phyloP scores from a whole-genome alignment of 768 basidiomycete species.

The Lyophyllum atratum region DNA sequence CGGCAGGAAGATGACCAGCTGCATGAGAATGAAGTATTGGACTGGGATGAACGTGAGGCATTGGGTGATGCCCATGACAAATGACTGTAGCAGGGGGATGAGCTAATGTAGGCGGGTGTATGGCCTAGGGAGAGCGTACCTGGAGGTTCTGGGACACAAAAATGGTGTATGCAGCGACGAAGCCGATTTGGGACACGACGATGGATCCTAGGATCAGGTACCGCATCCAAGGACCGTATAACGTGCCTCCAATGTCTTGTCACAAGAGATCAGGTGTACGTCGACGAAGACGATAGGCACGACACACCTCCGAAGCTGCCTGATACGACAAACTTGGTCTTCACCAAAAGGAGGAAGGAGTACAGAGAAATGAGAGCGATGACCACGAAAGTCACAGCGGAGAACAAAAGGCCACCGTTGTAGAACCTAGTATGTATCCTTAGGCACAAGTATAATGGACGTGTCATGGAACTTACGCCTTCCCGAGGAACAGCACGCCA shows the following conservation, averaged over 20 bases:
- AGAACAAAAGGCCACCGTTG: slow-evolving; percentile 95
- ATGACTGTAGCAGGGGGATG: slow-evolving; percentile 50
- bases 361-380: slow-evolving; percentile 89
- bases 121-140: slow-evolving; percentile 26
- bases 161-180: slow-evolving; percentile 90
- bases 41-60: slow-evolving; percentile 70
- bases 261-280: background rate
- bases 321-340: slow-evolving; percentile 84
- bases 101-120: background rate
- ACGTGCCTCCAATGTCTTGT: slow-evolving; percentile 85
- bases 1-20: slow-evolving; percentile 87
- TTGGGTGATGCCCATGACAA: slow-evolving; percentile 78
- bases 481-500: slow-evolving; percentile 93
- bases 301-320: slow-evolving; percentile 91
- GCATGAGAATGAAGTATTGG: slow-evolving; percentile 79
- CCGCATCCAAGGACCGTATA: slow-evolving; percentile 95
- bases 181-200: slow-evolving; percentile 86
- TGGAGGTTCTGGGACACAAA: slow-evolving; percentile 92
- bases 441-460: slow-evolving; percentile 1
- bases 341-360: slow-evolving; percentile 89
- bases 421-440: slow-evolving; percentile 61
- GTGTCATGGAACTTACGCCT: slow-evolving; percentile 60
- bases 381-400: slow-evolving; percentile 68
- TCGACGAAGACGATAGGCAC: background rate
- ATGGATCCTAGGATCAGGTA: slow-evolving; percentile 87